Percentiles rank a stretch among this genome's conserved stretches.
phyloP scores from a whole-genome alignment of 2,329 filamentous ascomycete genomes.

The Colletotrichum eleusines region DNA sequence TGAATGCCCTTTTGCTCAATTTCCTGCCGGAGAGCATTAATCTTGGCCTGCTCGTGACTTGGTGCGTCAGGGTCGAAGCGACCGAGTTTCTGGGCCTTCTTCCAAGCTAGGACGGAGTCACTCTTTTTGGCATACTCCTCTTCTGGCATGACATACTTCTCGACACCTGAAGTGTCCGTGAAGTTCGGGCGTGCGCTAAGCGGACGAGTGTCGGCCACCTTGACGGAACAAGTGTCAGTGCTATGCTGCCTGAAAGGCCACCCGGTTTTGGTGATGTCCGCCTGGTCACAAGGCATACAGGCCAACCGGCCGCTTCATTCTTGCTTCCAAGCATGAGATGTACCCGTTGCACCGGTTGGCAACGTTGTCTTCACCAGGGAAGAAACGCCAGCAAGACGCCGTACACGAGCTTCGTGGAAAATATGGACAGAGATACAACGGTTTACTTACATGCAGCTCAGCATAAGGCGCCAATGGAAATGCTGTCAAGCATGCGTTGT shows the following conservation, averaged over 20 bases:
- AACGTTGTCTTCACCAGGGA: background rate
- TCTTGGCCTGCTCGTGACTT: slow-evolving; percentile 77
- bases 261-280: background rate
- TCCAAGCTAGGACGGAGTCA: slow-evolving; percentile 94
- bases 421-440: slow-evolving; percentile 5
- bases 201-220: slow-evolving; percentile 87
- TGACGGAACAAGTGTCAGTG: slow-evolving; percentile 17
- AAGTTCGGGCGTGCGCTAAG: slow-evolving; percentile 81
- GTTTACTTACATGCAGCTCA: slow-evolving; percentile 79
- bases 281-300: background rate
- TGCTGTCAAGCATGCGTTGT: slow-evolving; percentile 70
- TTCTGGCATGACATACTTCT: slow-evolving; percentile 91
- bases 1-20: slow-evolving; percentile 76
- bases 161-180: slow-evolving; percentile 82
- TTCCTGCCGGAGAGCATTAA: slow-evolving; percentile 76
- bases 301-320: background rate
- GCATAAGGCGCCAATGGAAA: slow-evolving; percentile 81
- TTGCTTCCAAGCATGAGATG: slow-evolving; percentile 16
- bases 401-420: background rate
- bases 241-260: background rate
- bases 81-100: slow-evolving; percentile 93
- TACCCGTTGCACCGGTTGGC: background rate
- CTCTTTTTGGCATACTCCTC: slow-evolving; percentile 87
- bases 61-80: slow-evolving; percentile 92
- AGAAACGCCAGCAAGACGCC: background rate